A percentile compares a stretch with the other conserved stretches of the same genome.
Conservation (phyloP, 2,329 filamentous ascomycete genomes). For the Aspergillus carbonarius region DNA sequence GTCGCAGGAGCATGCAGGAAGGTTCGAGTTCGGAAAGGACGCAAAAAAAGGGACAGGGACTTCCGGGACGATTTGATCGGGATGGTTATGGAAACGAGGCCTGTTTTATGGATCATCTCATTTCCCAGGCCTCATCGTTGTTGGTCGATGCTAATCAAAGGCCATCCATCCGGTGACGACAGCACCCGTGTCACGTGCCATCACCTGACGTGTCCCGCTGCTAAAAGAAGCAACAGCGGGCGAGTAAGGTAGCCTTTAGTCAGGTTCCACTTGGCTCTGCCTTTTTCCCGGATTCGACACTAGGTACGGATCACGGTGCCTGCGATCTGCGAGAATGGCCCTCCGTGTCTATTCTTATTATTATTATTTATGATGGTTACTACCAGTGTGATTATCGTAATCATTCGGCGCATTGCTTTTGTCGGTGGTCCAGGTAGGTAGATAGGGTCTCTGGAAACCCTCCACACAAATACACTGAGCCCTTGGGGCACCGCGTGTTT, state of each 20-base stretch:
- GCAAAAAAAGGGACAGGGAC: not conserved
- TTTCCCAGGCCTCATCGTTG: conserved; percentile 6
- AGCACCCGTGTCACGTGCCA: conserved; percentile 1
- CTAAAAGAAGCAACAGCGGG: conserved; percentile 5
- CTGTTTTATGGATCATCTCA: conserved; percentile 6
- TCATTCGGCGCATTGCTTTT: too few relatives aligned
- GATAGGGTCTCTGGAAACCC: too few relatives aligned
- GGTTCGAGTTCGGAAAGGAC: conserved; percentile 2
- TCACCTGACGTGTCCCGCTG: conserved; percentile 5
- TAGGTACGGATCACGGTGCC: not conserved
- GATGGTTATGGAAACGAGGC: conserved; percentile 10
- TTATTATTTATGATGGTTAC: too few relatives aligned
- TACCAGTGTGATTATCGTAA: too few relatives aligned
- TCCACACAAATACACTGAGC: too few relatives aligned
- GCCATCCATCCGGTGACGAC: conserved; percentile 10
- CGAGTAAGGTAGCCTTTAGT: not conserved
- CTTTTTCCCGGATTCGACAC: not conserved
- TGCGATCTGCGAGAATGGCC: not conserved
- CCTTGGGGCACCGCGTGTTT: not conserved
- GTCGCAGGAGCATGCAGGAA: conserved; percentile 4
- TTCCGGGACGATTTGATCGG: not conserved
- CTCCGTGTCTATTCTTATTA: not conserved
- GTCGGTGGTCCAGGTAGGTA: too few relatives aligned
- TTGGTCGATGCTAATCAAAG: conserved; percentile 15
- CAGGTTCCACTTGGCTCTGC: not conserved